Evolutionary conservation across 1,284 basidiomycete genomes (phyloP).

Genomic region (Phellinidium pouzarii): DNA sequence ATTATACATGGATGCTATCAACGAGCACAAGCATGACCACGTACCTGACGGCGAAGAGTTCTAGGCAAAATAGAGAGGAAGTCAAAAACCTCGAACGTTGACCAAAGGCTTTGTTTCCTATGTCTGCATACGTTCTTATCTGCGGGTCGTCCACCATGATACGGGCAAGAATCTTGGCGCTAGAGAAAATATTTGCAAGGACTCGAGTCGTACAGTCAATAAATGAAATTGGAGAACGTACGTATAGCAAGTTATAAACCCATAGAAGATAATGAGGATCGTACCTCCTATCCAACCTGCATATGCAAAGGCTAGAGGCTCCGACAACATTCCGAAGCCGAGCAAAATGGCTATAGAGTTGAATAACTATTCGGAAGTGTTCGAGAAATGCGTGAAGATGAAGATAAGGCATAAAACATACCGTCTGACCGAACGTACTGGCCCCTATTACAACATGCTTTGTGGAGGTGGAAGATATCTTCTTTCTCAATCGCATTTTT

Average conservation of each 20-base stretch:
- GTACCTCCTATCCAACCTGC: conserved; percentile 82
- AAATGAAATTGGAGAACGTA: conserved; percentile 33
- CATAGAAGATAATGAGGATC: conserved; percentile 70
- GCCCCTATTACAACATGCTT: conserved; percentile 36
- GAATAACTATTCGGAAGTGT: conserved; percentile 57
- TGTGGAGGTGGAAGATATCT: conserved; percentile 18
- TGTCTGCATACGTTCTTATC: conserved; percentile 81
- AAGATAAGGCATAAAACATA: conserved; percentile 31
- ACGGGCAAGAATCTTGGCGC: conserved; percentile 77
- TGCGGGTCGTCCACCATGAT: conserved; percentile 68
- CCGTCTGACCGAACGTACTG: conserved; percentile 82
- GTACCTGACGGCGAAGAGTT: conserved; percentile 76
- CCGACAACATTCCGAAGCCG: conserved; percentile 86
- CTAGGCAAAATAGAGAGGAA: conserved; percentile 74
- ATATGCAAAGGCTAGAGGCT: conserved; percentile 83
- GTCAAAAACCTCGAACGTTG: conserved; percentile 60
- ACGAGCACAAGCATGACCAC: conserved; percentile 20
- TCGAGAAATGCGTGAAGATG: background rate
- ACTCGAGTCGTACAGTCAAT: background rate
- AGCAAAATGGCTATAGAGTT: conserved; percentile 84
- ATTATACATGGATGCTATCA: background rate
- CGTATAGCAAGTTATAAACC: conserved; percentile 83
- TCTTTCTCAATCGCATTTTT: background rate
- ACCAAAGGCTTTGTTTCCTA: conserved; percentile 84
- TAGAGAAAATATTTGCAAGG: conserved; percentile 27